Evolutionary conservation across 352 stramenopile genomes (phyloP), one percentile per base, ranked within the genome.

Genomic region (Peronosclerospora sorghi): DNA sequence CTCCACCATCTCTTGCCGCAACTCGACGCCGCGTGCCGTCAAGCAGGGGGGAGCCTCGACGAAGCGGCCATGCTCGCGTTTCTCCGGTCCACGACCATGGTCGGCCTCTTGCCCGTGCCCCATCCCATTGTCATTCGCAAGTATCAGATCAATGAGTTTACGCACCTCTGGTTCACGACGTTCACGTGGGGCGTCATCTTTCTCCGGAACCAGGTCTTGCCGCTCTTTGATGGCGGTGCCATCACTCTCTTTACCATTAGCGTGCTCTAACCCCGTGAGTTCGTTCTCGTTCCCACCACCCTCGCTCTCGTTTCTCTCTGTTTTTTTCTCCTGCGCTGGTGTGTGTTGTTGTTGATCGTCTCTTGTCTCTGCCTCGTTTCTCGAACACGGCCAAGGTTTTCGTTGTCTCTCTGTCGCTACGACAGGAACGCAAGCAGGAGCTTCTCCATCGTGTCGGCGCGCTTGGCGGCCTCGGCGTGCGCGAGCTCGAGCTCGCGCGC

Each of bases 161-260:
- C 95, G 21, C 86, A 94, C 19, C 63, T 98, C 30, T 99, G 96
- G 96, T 98, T 99, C 63, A 98, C 95, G 21, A 97, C 94, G 10
- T 98, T 98, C 56, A 95, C 97, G 59, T 99, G 95, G 95, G 95
- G 96, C 29, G 94, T 98, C 32, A 96, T 99, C 54, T 99, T 98
- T 67, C 74, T 98, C 39, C 87, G 93, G 34, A 98, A 97, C 73
- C 94, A 98, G 54, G 56, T 87, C 47, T 73, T 97, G 29, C 95
- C 95, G 39, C 86, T 98, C 48, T 98, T 98, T 62, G 95, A 98
- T 60, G 92, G 90, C 49, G 68, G 90, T 41, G 92, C 85, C 34
- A 97, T 98, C 59, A 95, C 94, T 52, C 68, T 98, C 23, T 98
- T 98, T 51, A 93, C 80, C 39, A 93, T 93, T 60, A 90, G 77